Evolutionary conservation across 2,329 filamentous ascomycete genomes (phyloP).

Genomic region (Aureobasidium sp.): DNA sequence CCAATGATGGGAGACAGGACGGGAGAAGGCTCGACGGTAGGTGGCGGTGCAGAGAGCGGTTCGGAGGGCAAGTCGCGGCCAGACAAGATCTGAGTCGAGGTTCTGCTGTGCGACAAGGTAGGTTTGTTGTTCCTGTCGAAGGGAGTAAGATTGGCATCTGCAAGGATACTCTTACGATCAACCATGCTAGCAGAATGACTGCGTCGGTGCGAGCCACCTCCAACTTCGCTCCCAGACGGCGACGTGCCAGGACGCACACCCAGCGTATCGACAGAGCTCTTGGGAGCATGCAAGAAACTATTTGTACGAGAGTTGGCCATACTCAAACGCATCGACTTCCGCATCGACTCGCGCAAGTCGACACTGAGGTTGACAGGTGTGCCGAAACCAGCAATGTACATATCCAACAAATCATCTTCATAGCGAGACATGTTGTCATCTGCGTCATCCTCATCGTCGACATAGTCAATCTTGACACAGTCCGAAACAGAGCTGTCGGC

Average conservation of each 20-base stretch:
- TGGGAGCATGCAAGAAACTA: background rate
- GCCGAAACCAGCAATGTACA: constrained; percentile 51
- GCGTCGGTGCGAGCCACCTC: constrained; percentile 18
- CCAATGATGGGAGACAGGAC: background rate
- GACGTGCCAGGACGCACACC: background rate
- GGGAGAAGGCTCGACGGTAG: background rate
- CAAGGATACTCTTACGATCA: constrained; percentile 5
- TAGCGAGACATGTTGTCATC: constrained; percentile 38
- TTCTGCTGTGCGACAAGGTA: background rate
- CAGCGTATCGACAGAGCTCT: background rate
- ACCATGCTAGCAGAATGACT: constrained; percentile 12
- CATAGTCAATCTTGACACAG: constrained; percentile 48
- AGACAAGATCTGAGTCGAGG: constrained; percentile 6
- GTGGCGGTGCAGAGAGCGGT: background rate
- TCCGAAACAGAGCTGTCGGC: constrained; percentile 69
- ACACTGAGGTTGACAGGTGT: constrained; percentile 13
- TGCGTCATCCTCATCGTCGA: constrained; percentile 29
- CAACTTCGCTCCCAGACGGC: constrained; percentile 23
- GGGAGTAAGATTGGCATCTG: background rate
- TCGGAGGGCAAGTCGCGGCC: background rate
- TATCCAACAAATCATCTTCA: constrained; percentile 44
- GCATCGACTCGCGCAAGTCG: background rate
- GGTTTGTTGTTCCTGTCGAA: constrained; percentile 11
- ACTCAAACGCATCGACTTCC: background rate
- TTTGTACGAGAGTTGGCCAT: constrained; percentile 2